Base-by-base conservation (phyloP, 2,329 filamentous ascomycete species). In the Pleoardoris graminearum region DNA sequence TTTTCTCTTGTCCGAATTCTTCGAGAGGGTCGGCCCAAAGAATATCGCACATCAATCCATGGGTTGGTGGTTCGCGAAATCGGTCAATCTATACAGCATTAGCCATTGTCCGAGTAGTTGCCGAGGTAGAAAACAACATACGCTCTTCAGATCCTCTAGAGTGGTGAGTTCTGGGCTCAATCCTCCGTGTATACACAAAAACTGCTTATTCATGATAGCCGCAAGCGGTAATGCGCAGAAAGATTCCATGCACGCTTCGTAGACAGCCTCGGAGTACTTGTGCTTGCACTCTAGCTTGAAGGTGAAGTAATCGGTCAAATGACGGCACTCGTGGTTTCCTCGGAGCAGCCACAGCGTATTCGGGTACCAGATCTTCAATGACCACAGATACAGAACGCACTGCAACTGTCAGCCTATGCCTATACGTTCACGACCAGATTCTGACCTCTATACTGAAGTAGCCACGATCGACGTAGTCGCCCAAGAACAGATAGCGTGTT, bases 251-350 rank as follows among this genome's bases (percentile, higher is more conserved):
- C 94, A 97, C 51, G 94, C 93, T 70, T 99, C 93, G 74, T 99
- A 99, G 54, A 99, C 84, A 59, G 84, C 84, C 78, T 97, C 94
- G 29, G 91, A 96, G 78, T 99, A 99, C 77, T 99, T 99, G 84
- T 99, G 94, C 80, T 96, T 97, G 83, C 94, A 99, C 76, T 99
- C 94, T 53, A 99, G 86, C 82, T 99, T 97, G 82, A 99, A 99
- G 56, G 94, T 99, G 79, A 99, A 99, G 82, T 99, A 99, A 74
- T 99, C 94, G 52, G 94, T 99, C 82, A 99, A 83, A 80, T 99
- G 94, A 69, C 94, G 88, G 76, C 94, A 99, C 78, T 99, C 94
- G 79, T 99, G 94, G 77, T 99, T 99, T 63, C 94, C 94, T 68
- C 94, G 90, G 63, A 99, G 85, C 64, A 99, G 82, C 94, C 94